phyloP scores from a whole-genome alignment of 1,284 basidiomycete genomes.

The Puccinia polysora region DNA sequence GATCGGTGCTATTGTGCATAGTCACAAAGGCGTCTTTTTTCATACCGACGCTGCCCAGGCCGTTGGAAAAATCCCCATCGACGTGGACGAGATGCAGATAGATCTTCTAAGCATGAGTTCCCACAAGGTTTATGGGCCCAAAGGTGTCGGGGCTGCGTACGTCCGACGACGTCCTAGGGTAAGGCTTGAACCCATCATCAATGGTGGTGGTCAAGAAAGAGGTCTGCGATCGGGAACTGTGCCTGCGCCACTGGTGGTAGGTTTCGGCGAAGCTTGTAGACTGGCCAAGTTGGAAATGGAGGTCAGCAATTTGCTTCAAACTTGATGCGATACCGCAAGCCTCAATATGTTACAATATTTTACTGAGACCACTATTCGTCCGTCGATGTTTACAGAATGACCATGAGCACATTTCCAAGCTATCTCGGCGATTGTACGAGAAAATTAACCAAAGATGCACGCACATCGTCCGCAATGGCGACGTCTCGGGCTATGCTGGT shows the following conservation, averaged over 20 bases:
- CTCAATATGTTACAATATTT: neutral
- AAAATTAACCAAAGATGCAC: slow-evolving; percentile 79
- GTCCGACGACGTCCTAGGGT: slow-evolving; percentile 89
- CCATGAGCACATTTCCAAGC: slow-evolving; percentile 67
- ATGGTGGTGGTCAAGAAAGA: slow-evolving; percentile 95
- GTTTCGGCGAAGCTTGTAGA: slow-evolving; percentile 89
- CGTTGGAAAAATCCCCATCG: slow-evolving; percentile 74
- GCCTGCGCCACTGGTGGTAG: slow-evolving; percentile 81
- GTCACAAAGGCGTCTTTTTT: slow-evolving; percentile 65
- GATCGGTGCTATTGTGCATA: slow-evolving; percentile 73
- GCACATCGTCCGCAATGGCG: slow-evolving; percentile 90
- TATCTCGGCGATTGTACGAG: slow-evolving; percentile 76
- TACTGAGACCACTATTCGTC: slow-evolving; percentile 2
- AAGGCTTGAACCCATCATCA: slow-evolving; percentile 87
- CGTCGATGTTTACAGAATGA: slow-evolving; percentile 62
- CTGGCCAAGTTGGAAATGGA: slow-evolving; percentile 87
- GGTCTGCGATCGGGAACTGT: slow-evolving; percentile 91
- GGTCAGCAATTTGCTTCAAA: slow-evolving; percentile 70
- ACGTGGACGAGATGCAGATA: slow-evolving; percentile 92
- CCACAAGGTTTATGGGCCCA: slow-evolving; percentile 98
- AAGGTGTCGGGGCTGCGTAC: slow-evolving; percentile 91
- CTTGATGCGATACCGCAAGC: neutral
- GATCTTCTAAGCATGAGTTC: slow-evolving; percentile 95
- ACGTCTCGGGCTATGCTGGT: slow-evolving; percentile 70
- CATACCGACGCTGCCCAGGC: slow-evolving; percentile 98